Evolutionary conservation across 2,329 filamentous ascomycete genomes (phyloP).

Genomic region (Thelonectria discophora): DNA sequence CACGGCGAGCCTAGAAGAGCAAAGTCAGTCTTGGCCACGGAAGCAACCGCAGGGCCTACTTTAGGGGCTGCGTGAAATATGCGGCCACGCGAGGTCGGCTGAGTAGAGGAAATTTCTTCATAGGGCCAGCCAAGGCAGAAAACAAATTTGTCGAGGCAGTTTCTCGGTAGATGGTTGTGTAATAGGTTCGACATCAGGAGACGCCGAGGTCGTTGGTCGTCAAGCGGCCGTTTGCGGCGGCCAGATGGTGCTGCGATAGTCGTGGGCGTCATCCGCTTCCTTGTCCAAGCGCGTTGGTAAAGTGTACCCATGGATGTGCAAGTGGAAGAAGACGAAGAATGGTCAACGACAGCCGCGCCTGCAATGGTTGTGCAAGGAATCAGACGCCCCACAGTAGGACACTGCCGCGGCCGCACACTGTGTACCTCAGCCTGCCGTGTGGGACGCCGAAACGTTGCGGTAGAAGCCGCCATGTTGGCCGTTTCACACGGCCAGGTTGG

Average conservation of each 20-base stretch:
- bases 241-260: constrained; percentile 27
- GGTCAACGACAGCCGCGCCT: constrained; percentile 38
- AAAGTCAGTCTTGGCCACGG: constrained; percentile 21
- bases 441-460: constrained; percentile 22
- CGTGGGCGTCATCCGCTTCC: constrained; percentile 20
- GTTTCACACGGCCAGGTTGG: constrained; percentile 7
- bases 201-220: constrained; percentile 26
- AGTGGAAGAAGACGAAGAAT: constrained; percentile 28
- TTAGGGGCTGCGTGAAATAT: constrained; percentile 13
- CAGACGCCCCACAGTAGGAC: constrained; percentile 31
- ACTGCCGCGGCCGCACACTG: constrained; percentile 30
- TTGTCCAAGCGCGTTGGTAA: constrained; percentile 33
- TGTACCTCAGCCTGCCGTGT: constrained; percentile 9
- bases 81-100: constrained; percentile 30
- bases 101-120: constrained; percentile 5
- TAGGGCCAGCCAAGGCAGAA: not conserved
- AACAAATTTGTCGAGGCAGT: constrained; percentile 11
- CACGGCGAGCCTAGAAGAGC: constrained; percentile 7
- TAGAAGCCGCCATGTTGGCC: constrained; percentile 20
- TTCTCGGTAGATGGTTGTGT: constrained; percentile 22
- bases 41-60: constrained; percentile 22
- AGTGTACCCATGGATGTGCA: constrained; percentile 18
- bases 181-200: constrained; percentile 12
- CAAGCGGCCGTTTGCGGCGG: constrained; percentile 21
- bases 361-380: constrained; percentile 34